These are phyloP conservation scores for Hygrocybe coccinea DNA, from an alignment of 768 basidiomycete species.

Conservation along the genomic window DNA sequence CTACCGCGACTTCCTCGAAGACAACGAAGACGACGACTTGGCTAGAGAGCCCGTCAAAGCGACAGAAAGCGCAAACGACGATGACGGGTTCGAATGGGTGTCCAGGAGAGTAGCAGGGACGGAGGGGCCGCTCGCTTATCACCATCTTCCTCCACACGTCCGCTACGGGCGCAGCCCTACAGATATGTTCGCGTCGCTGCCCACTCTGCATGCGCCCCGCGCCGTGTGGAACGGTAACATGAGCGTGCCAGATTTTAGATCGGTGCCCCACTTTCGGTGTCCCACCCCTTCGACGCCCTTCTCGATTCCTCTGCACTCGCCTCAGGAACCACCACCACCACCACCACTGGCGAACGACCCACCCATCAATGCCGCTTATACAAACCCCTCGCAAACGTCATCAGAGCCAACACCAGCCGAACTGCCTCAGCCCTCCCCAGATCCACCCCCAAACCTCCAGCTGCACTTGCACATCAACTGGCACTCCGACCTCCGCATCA, in stretches of 20 bases:
- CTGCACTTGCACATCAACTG: conserved; percentile 82
- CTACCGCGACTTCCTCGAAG: conserved; percentile 89
- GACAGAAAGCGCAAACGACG: conserved; percentile 51
- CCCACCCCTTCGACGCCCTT: conserved; percentile 35
- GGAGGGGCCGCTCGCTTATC: conserved; percentile 56
- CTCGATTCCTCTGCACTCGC: conserved; percentile 12
- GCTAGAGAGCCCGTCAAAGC: conserved; percentile 50
- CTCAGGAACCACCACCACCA: conserved; percentile 1
- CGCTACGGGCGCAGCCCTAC: conserved; percentile 56
- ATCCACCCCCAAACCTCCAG: conserved; percentile 69
- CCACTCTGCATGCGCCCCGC: conserved; percentile 40
- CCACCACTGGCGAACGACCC: not conserved
- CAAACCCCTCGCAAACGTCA: conserved; percentile 12
- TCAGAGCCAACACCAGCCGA: conserved; percentile 15
- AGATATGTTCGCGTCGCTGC: conserved; percentile 57
- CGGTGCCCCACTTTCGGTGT: conserved; percentile 30
- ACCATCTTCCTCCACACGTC: conserved; percentile 68
- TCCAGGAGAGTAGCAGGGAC: conserved; percentile 52
- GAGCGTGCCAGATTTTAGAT: conserved; percentile 36
- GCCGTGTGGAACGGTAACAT: conserved; percentile 42
- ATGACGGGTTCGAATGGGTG: conserved; percentile 83
- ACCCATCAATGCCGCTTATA: not conserved
- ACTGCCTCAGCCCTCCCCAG: conserved; percentile 18
- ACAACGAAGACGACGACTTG: conserved; percentile 58
- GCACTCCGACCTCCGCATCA: conserved; percentile 83